Conservation (phyloP, 1,284 basidiomycete genomes). For the Naganishia cerealis region DNA sequence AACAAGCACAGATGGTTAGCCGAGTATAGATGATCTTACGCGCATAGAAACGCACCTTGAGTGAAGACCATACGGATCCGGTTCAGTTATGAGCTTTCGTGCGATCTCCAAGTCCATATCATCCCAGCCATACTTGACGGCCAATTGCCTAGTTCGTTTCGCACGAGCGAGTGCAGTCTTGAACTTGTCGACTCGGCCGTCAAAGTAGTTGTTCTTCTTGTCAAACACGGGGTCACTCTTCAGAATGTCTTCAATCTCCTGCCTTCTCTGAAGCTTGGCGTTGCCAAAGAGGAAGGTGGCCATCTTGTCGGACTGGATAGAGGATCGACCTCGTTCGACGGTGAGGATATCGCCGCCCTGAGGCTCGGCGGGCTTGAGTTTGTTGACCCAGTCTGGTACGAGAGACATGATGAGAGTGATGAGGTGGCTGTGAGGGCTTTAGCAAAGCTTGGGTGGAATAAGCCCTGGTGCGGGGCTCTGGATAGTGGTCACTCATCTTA, state of each 20-base stretch:
- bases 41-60: slow-evolving; percentile 14
- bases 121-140: slow-evolving; percentile 31
- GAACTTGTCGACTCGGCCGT: slow-evolving; percentile 33
- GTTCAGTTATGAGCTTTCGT: slow-evolving; percentile 23
- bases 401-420: slow-evolving; percentile 23
- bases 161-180: slow-evolving; percentile 30
- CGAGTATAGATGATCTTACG: neutral
- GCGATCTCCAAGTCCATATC: slow-evolving; percentile 26
- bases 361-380: slow-evolving; percentile 30
- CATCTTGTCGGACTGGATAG: slow-evolving; percentile 19
- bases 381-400: slow-evolving; percentile 31
- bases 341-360: slow-evolving; percentile 29
- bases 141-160: slow-evolving; percentile 30
- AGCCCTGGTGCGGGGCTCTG: neutral
- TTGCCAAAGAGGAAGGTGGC: slow-evolving; percentile 26
- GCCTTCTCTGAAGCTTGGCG: slow-evolving; percentile 9
- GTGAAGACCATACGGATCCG: slow-evolving; percentile 31
- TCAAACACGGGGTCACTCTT: slow-evolving; percentile 31
- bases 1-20: neutral
- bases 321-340: slow-evolving; percentile 27
- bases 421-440: neutral
- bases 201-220: slow-evolving; percentile 33
- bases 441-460: neutral
- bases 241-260: slow-evolving; percentile 20
- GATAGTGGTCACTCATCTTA: neutral